These are phyloP conservation scores for Dillenia suffruticosa DNA, from an alignment of 164 flowering plant species.

Conservation along the genomic window DNA sequence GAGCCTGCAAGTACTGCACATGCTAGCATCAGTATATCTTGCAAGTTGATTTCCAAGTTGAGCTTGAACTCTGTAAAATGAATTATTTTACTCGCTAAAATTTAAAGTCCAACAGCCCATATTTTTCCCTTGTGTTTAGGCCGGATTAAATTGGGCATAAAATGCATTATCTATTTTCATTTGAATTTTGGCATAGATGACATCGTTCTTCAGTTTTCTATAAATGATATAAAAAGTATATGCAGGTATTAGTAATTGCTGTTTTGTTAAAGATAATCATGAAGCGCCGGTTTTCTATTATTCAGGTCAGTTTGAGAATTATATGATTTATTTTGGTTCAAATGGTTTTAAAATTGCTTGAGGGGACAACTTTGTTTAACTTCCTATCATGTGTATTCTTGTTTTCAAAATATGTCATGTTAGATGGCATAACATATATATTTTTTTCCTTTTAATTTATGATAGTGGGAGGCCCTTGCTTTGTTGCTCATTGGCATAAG, in stretches of 20 bases:
- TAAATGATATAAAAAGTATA: neutral
- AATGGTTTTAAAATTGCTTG: neutral
- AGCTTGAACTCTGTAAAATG: too few relatives aligned
- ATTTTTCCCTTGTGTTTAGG: too few relatives aligned
- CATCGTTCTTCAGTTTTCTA: too few relatives aligned
- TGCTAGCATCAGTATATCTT: too few relatives aligned
- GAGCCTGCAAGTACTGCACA: too few relatives aligned
- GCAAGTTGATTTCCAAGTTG: too few relatives aligned
- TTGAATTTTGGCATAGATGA: too few relatives aligned
- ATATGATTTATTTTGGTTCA: neutral
- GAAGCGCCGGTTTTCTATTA: neutral
- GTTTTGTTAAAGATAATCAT: constrained; percentile 1
- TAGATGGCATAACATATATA: neutral
- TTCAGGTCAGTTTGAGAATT: neutral
- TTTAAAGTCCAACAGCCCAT: too few relatives aligned
- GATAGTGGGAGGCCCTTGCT: constrained; percentile 99
- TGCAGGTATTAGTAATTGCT: constrained; percentile 4
- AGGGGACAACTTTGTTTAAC: neutral
- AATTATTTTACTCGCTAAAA: too few relatives aligned
- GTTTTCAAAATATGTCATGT: neutral
- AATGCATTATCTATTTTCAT: too few relatives aligned
- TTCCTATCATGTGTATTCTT: neutral
- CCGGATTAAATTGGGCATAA: too few relatives aligned
- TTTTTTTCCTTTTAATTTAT: constrained; percentile 11
- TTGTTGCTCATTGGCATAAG: constrained; percentile 93